Evolutionary conservation across 2,329 filamentous ascomycete genomes (phyloP).

Genomic region (Colletotrichum theobromicola): DNA sequence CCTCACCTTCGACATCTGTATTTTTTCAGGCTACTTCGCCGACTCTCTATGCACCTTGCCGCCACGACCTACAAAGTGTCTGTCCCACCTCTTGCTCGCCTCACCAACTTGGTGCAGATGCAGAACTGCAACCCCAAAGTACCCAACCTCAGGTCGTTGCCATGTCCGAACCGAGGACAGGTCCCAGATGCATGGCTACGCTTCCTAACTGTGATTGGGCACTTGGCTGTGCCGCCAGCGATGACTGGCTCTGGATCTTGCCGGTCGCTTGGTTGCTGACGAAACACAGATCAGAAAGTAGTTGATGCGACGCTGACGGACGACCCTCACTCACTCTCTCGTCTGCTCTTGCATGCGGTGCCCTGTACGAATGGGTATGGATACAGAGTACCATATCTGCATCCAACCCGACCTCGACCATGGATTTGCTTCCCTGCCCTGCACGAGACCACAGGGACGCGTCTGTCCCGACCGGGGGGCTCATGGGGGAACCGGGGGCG

Average conservation of each 20-base stretch:
- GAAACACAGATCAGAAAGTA: background rate
- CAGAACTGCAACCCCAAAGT: background rate
- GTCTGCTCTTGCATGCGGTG: background rate
- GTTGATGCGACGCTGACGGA: constrained; percentile 11
- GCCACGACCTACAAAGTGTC: background rate
- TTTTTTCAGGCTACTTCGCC: background rate
- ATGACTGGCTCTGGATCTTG: background rate
- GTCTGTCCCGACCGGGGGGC: background rate
- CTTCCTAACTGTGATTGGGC: background rate
- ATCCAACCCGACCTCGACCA: background rate
- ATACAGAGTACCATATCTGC: background rate
- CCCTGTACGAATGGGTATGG: background rate
- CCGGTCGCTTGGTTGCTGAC: background rate
- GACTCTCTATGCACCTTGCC: background rate
- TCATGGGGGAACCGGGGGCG: background rate
- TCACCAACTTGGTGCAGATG: background rate
- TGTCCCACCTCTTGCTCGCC: background rate
- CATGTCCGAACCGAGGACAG: background rate
- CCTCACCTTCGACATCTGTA: background rate
- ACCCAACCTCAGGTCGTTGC: background rate
- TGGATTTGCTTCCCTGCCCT: background rate
- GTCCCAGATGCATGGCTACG: background rate
- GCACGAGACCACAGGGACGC: background rate
- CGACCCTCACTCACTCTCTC: background rate
- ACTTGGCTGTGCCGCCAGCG: background rate